phyloP scores from a whole-genome alignment of 352 stramenopile species.

The Phytophthora melonis region DNA sequence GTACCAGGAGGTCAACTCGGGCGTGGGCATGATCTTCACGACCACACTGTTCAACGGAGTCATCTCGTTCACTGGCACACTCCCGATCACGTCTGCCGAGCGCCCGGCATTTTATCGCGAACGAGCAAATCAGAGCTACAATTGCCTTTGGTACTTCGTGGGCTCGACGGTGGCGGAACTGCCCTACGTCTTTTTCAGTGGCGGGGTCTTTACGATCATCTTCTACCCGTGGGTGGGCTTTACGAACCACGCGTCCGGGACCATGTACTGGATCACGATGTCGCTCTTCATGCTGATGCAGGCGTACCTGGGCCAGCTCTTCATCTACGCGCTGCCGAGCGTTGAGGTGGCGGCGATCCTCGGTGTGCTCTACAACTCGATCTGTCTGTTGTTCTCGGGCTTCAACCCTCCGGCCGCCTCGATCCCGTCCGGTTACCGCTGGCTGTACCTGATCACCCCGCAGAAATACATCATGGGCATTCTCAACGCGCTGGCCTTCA shows the following conservation, averaged over 20 bases:
- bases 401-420: neutral
- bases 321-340: constrained; percentile 1
- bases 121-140: no score
- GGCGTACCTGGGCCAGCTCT: constrained; percentile 14
- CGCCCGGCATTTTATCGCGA: no score
- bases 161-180: no score
- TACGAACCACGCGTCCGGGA: no score
- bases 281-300: constrained; percentile 26
- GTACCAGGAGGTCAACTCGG: constrained; percentile 5
- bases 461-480: constrained; percentile 37
- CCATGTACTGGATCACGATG: neutral
- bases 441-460: constrained; percentile 49
- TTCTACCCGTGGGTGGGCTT: no score
- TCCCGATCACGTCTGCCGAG: no score
- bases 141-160: no score
- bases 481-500: constrained; percentile 30
- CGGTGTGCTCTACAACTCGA: constrained; percentile 42
- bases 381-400: constrained; percentile 62
- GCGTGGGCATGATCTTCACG: no score
- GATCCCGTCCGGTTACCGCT: constrained; percentile 48
- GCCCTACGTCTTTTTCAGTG: no score
- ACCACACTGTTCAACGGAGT: no score
- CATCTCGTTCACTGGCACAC: no score
- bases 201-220: no score
- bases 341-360: constrained; percentile 34